phyloP scores from a whole-genome alignment of 139 green algal genomes.

The Picochlorum costavermella region DNA sequence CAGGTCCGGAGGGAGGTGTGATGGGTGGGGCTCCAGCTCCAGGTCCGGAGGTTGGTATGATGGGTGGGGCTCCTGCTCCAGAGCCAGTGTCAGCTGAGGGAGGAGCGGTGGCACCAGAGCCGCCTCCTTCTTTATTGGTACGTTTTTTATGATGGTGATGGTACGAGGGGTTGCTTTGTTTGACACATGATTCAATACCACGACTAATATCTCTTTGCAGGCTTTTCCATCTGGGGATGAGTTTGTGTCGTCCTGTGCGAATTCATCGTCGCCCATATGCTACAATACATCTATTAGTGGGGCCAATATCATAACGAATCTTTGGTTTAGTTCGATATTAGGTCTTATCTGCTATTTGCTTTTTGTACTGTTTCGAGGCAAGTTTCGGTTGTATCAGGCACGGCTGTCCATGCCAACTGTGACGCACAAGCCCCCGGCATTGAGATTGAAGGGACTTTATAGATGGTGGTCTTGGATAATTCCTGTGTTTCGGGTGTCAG shows the following conservation, averaged over 20 bases:
- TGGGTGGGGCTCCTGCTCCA: no score
- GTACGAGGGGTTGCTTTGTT: no score
- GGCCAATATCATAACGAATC: slow-evolving; percentile 27
- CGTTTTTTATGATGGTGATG: no score
- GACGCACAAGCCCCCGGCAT: slow-evolving; percentile 20
- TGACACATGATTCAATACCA: no score
- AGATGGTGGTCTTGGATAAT: slow-evolving; percentile 33
- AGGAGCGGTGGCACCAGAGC: no score
- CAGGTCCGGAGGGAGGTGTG: no score
- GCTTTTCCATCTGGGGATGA: slow-evolving; percentile 5
- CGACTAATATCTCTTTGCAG: background rate
- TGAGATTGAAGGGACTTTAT: slow-evolving; percentile 13
- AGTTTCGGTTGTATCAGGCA: slow-evolving; percentile 28
- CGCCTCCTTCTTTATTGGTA: no score
- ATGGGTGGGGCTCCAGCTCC: no score
- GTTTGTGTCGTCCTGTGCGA: slow-evolving; percentile 9
- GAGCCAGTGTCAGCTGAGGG: no score
- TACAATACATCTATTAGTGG: slow-evolving; percentile 26
- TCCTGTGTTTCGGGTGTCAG: slow-evolving; percentile 34
- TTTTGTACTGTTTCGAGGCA: slow-evolving; percentile 23
- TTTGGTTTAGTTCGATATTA: slow-evolving; percentile 22
- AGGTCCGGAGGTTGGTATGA: no score
- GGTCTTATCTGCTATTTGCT: slow-evolving; percentile 16
- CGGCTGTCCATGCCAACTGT: slow-evolving; percentile 20
- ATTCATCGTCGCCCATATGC: slow-evolving; percentile 25